phyloP scores from a whole-genome alignment of 768 basidiomycete species.

The Chalciporus pseudorubinellus region DNA sequence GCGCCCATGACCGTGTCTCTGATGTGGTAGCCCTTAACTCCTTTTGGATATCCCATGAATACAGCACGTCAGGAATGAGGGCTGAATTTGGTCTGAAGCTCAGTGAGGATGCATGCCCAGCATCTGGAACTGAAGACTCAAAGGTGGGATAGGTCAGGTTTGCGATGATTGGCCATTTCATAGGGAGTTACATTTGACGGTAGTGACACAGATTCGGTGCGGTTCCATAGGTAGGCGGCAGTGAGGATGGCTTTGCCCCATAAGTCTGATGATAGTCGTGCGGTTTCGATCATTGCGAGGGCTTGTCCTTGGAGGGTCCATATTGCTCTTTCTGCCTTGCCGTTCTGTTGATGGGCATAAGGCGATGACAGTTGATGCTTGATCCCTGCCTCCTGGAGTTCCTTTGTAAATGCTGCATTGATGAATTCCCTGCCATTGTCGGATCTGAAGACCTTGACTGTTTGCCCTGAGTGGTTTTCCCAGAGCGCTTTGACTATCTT shows the following conservation, averaged over 20 bases:
- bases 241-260: too few species aligned
- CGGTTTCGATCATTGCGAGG: conserved; percentile 23
- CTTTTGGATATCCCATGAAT: too few species aligned
- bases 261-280: conserved; percentile 7
- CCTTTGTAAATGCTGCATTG: background rate
- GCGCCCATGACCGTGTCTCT: conserved; percentile 2
- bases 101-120: too few species aligned
- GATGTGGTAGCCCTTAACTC: too few species aligned
- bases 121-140: background rate
- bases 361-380: conserved; percentile 18
- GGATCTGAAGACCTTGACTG: too few species aligned
- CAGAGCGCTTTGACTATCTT: too few species aligned
- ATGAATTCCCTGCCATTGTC: too few species aligned
- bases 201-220: background rate
- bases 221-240: conserved; percentile 1
- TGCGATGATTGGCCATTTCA: background rate
- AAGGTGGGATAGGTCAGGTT: background rate
- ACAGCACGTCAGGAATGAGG: background rate
- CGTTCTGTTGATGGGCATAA: too few species aligned
- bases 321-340: conserved; percentile 32
- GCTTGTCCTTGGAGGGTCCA: conserved; percentile 24
- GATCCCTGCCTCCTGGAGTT: conserved; percentile 14
- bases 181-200: background rate
- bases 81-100: background rate
- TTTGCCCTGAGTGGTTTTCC: too few species aligned